Evolutionary conservation across 352 stramenopile species (phyloP), one percentile per base, ranked within the genome.

Genomic region (Phytopythium kandeliae): DNA sequence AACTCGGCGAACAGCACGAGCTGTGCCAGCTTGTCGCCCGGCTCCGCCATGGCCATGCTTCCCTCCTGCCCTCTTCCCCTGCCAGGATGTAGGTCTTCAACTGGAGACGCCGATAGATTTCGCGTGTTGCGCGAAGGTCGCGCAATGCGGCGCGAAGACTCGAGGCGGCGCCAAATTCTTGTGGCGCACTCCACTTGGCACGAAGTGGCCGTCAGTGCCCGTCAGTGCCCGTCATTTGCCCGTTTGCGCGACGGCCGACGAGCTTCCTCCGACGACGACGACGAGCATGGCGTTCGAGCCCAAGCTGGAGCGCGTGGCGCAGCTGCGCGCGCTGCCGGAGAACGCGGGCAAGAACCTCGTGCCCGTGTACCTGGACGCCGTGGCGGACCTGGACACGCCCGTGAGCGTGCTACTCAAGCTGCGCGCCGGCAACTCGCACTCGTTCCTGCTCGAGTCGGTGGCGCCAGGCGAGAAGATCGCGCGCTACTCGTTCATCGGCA

Each of bases 401-500:
- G 79, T 95, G 66, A 94, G 82, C 58, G 83, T 92, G 60, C 60
- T 94, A 63, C 81, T 96, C 36, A 94, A 95, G 69, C 67, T 96
- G 43, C 77, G 81, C 47, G 65, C 78, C 58, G 71, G 69, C 54
- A 67, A 90, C 62, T 79, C 70, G 65, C 76, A 95, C 65, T 85
- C 78, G 51, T 96, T 96, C 62, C 70, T 96, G 38, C 82, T 95
- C 48, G 86, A 96, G 51, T 92, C 79, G 17, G 79, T 96, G 36
- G 75, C 78, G 3, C 84, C 82, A 0, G 86, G 84, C 48, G 86
- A 96, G 61, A 86, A 89, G 55, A 92, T 93, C 50, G 82, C 78
- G 60, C 86, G 86, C 36, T 96, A 92, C 58, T 94, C 82, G 60
- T 94, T 96, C 69, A 93, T 96, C 57, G 86, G 86, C 45, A 90